Evolutionary conservation across 176 grass and related monocot species (phyloP).

Genomic region (Eleusine indica): DNA sequence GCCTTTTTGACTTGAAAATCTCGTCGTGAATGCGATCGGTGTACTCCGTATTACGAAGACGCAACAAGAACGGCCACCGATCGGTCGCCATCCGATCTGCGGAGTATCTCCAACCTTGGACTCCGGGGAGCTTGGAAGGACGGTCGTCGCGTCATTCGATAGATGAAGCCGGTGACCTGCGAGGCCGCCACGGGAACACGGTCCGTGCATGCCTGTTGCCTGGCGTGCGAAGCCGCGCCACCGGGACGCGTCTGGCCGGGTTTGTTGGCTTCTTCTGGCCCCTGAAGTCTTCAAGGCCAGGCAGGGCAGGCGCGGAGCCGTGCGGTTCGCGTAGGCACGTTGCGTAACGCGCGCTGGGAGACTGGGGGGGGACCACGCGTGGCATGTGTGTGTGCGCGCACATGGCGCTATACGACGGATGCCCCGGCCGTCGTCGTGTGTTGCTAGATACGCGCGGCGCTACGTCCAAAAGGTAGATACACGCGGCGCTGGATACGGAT

Average conservation of each 20-base stretch:
- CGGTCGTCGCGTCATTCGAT: neutral
- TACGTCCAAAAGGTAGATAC: neutral
- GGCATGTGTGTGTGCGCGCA: neutral
- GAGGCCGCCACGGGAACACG: neutral
- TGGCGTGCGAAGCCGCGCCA: too few species aligned
- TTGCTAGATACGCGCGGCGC: neutral
- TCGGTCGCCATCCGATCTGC: slow-evolving; percentile 40
- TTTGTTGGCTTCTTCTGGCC: too few species aligned
- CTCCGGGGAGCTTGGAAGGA: neutral
- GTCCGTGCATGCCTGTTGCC: neutral
- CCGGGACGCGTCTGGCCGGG: too few species aligned
- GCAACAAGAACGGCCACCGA: neutral
- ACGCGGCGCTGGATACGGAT: neutral
- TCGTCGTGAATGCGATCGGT: neutral
- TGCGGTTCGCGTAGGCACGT: neutral
- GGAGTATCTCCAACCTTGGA: slow-evolving; percentile 1
- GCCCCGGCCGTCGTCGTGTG: neutral
- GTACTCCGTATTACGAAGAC: neutral
- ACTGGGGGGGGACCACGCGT: neutral
- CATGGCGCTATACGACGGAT: neutral
- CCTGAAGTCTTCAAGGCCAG: too few species aligned
- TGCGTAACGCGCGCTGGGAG: neutral
- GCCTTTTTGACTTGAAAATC: neutral
- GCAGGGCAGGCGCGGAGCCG: too few species aligned
- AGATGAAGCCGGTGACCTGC: neutral